A percentile compares a stretch with the other conserved stretches of the same genome.
Evolutionary conservation across 148 eudicot species (phyloP).

Genomic region (Chenopodium formosanum): DNA sequence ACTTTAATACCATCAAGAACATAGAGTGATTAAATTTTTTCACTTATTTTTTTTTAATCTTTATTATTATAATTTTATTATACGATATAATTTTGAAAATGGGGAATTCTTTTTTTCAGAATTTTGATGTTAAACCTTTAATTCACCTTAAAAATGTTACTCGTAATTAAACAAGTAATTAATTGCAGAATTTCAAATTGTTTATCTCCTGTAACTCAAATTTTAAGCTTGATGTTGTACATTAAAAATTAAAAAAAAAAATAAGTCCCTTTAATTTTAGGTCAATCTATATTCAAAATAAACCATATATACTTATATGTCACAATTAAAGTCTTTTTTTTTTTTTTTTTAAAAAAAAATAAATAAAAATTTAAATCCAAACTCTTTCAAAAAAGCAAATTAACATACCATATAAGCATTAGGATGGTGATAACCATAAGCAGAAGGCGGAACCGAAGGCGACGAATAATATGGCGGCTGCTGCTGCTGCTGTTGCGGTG

Average conservation of each 20-base stretch:
- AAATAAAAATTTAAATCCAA: too few species aligned
- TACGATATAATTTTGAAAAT: background rate
- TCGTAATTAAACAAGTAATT: too few species aligned
- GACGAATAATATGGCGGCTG: background rate
- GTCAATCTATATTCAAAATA: background rate
- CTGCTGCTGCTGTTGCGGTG: background rate
- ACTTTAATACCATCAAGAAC: background rate
- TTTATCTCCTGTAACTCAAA: background rate
- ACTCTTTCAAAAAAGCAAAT: too few species aligned
- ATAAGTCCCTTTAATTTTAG: background rate
- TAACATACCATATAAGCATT: constrained; percentile 23
- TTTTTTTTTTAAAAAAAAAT: background rate
- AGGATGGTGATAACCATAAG: constrained; percentile 23
- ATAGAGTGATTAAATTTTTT: too few species aligned
- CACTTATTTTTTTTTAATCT: too few species aligned
- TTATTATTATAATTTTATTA: too few species aligned
- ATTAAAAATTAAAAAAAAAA: background rate
- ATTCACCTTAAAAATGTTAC: too few species aligned
- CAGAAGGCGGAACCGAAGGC: constrained; percentile 14
- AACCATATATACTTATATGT: background rate
- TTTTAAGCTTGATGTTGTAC: background rate
- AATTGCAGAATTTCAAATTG: too few species aligned
- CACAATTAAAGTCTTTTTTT: too few species aligned
- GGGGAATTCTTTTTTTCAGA: background rate
- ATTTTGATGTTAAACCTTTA: too few species aligned